Evolutionary conservation across 2,329 filamentous ascomycete genomes (phyloP), one percentile per base, ranked within the genome.

Genomic region (Penicillium sumatraense): DNA sequence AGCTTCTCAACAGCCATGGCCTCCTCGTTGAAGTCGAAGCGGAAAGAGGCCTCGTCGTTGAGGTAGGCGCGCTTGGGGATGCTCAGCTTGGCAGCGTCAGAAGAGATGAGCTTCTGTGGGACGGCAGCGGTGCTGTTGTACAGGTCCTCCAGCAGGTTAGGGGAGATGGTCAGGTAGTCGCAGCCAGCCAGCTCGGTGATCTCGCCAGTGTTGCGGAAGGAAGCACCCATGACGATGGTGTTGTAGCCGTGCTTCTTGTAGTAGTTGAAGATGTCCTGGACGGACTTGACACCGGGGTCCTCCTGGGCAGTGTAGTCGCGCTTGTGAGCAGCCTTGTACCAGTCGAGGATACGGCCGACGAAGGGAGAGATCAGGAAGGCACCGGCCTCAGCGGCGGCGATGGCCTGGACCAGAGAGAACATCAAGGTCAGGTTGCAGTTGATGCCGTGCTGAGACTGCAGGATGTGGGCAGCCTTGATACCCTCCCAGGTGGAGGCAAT

Each of bases 231-330:
- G 80, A 99, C 95, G 70, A 98, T 97, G 78, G 95, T 99, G 72
- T 96, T 96, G 89, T 99, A 97, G 78, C 90, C 91, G 78, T 83
- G 91, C 86, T 98, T 98, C 91, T 99, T 99, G 89, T 99, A 99
- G 90, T 99, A 99, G 87, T 99, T 95, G 88, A 89, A 99, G 83
- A 99, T 99, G 78, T 72, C 75, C 85, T 93, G 85, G 74, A 99
- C 95, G 65, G 89, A 93, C 82, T 91, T 86, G 79, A 99, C 95
- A 83, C 95, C 95, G 54, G 95, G 95, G 83, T 99, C 95, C 78
- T 96, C 90, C 79, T 90, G 82, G 77, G 91, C 86, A 75, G 83
- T 72, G 87, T 93, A 99, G 67, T 95, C 90, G 86, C 96, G 93
- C 88, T 96, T 96, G 78, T 87, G 90, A 69, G 87, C 82, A 57